A percentile compares a stretch with the other conserved stretches of the same genome.
Conservation (phyloP, 2,329 filamentous ascomycete genomes). For the Neofusicoccum umdonicola region DNA sequence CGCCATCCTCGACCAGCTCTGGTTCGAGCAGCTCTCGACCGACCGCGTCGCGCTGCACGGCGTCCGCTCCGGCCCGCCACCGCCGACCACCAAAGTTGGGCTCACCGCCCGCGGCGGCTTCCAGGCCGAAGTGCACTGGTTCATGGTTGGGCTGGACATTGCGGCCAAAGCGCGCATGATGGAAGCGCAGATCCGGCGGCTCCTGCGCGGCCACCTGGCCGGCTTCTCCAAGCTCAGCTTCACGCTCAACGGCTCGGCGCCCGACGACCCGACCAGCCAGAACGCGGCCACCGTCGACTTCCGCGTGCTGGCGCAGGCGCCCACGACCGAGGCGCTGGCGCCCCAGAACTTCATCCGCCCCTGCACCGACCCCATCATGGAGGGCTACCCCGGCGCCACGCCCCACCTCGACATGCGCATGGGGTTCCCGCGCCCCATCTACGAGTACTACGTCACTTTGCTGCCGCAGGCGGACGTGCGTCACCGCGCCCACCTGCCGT, state of each 20-base stretch:
- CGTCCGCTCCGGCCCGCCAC: constrained; percentile 43
- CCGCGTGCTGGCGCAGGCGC: constrained; percentile 48
- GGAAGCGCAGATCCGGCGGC: constrained; percentile 34
- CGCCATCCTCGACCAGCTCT: constrained; percentile 50
- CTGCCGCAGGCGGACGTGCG: constrained; percentile 27
- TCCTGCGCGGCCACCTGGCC: constrained; percentile 31
- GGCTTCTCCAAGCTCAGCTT: constrained; percentile 38
- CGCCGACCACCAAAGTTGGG: constrained; percentile 41
- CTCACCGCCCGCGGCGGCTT: constrained; percentile 46
- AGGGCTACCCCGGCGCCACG: constrained; percentile 45
- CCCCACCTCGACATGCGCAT: constrained; percentile 40
- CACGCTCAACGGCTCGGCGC: constrained; percentile 40
- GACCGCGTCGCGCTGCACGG: constrained; percentile 52
- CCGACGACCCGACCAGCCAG: constrained; percentile 44
- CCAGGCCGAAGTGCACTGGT: constrained; percentile 48
- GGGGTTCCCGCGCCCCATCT: constrained; percentile 39
- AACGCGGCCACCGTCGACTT: constrained; percentile 51
- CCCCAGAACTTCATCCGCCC: constrained; percentile 40
- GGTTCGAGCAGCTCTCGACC: constrained; percentile 50
- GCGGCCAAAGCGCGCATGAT: constrained; percentile 45
- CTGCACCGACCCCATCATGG: constrained; percentile 43
- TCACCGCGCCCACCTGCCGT: constrained; percentile 28
- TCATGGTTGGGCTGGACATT: constrained; percentile 46
- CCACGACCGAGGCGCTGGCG: constrained; percentile 32
- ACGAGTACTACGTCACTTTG: constrained; percentile 44